These are phyloP conservation scores for Sporothrix schenckii DNA, from an alignment of 2,329 filamentous ascomycete species.

Conservation along the genomic window DNA sequence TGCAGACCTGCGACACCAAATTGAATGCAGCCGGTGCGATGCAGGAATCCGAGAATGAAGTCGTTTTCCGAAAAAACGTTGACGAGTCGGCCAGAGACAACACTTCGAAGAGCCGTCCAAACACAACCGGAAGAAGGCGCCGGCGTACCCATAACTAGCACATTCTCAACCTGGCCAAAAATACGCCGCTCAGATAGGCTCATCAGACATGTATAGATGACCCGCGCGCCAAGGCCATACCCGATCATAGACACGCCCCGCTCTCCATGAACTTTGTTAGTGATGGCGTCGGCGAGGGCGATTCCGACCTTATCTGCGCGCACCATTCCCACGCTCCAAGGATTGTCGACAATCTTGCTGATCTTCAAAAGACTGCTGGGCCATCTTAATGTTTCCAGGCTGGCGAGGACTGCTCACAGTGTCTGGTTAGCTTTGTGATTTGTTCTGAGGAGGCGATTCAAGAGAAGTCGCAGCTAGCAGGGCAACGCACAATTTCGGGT, in stretches of 20 bases:
- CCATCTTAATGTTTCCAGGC: slow-evolving; percentile 47
- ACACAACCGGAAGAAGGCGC: slow-evolving; percentile 70
- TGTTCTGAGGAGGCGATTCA: not conserved
- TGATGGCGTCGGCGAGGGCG: slow-evolving; percentile 78
- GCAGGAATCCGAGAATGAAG: slow-evolving; percentile 84
- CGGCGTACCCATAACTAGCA: slow-evolving; percentile 80
- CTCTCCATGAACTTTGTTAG: slow-evolving; percentile 81
- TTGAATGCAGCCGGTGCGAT: slow-evolving; percentile 78
- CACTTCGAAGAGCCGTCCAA: slow-evolving; percentile 77
- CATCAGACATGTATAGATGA: slow-evolving; percentile 83
- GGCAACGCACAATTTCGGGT: slow-evolving; percentile 51
- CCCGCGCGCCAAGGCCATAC: slow-evolving; percentile 78
- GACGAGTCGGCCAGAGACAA: slow-evolving; percentile 80
- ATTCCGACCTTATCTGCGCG: slow-evolving; percentile 71
- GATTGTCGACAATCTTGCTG: slow-evolving; percentile 77
- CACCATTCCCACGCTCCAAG: slow-evolving; percentile 75
- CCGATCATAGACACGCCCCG: slow-evolving; percentile 78
- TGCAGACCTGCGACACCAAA: slow-evolving; percentile 85
- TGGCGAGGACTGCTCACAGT: slow-evolving; percentile 26
- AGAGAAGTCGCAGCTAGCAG: not conserved
- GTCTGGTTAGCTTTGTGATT: not conserved
- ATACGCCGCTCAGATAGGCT: slow-evolving; percentile 76
- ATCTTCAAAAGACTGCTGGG: slow-evolving; percentile 66
- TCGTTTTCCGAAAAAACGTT: slow-evolving; percentile 90
- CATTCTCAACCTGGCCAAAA: slow-evolving; percentile 85